Conservation (phyloP, 495 filamentous ascomycete species). For the Chaetomidium leptoderma region DNA sequence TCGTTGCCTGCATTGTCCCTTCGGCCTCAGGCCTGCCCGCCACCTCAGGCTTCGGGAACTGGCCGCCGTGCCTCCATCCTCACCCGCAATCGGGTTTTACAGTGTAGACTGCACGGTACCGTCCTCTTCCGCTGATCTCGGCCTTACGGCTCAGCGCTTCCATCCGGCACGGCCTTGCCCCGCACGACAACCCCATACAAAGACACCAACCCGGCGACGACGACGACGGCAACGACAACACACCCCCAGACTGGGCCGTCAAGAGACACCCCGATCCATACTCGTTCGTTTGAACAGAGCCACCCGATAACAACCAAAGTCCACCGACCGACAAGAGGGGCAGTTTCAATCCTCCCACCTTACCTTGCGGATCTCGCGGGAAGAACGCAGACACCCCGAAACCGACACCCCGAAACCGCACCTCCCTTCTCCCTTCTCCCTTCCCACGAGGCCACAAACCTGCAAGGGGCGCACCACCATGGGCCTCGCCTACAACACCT, state of each 20-base stretch:
- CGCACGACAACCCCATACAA: background rate
- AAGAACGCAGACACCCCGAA: background rate
- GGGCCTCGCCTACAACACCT: constrained; percentile 94
- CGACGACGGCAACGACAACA: too few species aligned
- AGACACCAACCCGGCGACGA: too few species aligned
- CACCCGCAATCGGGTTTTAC: background rate
- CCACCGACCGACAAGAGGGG: too few species aligned
- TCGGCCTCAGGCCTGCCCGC: background rate
- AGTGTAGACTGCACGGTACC: background rate
- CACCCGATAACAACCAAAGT: too few species aligned
- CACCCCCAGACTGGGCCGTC: too few species aligned
- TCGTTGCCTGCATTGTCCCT: background rate
- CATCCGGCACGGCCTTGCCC: background rate
- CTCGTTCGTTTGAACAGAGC: too few species aligned
- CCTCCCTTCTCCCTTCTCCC: too few species aligned
- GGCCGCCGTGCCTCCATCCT: background rate
- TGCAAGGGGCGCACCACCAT: constrained; percentile 47
- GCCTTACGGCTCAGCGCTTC: background rate
- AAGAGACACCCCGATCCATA: too few species aligned
- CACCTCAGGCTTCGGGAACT: background rate
- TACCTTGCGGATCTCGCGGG: too few species aligned
- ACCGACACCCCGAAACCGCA: too few species aligned
- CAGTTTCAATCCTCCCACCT: too few species aligned
- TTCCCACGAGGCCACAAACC: background rate
- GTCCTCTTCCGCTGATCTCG: background rate